Evolutionary conservation across 139 green algal species (phyloP), one percentile per base, ranked within the genome.

Genomic region (Raphidocelis subcapitata): DNA sequence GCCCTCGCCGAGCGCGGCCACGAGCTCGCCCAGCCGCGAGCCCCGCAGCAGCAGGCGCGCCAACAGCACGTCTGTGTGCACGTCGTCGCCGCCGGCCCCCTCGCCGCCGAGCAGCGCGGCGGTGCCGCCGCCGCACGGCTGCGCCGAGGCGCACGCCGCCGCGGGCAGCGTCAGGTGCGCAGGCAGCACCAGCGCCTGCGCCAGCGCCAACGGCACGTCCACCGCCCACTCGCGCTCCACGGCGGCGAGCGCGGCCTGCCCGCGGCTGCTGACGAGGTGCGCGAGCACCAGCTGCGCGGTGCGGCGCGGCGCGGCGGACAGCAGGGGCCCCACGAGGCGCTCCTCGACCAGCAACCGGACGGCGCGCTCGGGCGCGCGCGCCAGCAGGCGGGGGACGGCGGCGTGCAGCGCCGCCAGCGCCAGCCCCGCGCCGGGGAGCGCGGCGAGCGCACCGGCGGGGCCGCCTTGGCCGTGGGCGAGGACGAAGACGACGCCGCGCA

Each of bases 11-110:
- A 67, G 66, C 3, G 52, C 72, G 0, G 23, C 14, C 3, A 78
- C 24, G 51, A 78, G 63, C 72, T 78, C 72, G 15, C 29, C 36
- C n/a, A 78, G 37, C 16, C 72, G 21, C 8, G 49, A 18, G 23
- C 62, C 51, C 62, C 65, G 72, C 62, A 78, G 62, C 62, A 78
- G 72, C 35, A 78, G 36, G n/a, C 72, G 51, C 31, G 46, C 70
- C 21, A 62, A 26, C 15, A 78, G 37, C 16, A 72, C 37, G 35
- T 72, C 62, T 29, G 72, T 78, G 36, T 72, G 72, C 5, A 67
- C 32, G 14, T 70, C 70, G 26, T 77, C 70, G 41, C 41, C 12
- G 41, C 41, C 41, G 8, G 8, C 8, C 41, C 12, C 41, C 41
- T 12, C 8, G 8, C 8, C 41, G 8, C 41, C 8, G 12, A 20